These are phyloP conservation scores for Geotrichum histeridarum DNA, from an alignment of 1,139 yeast genomes.

Conservation along the genomic window DNA sequence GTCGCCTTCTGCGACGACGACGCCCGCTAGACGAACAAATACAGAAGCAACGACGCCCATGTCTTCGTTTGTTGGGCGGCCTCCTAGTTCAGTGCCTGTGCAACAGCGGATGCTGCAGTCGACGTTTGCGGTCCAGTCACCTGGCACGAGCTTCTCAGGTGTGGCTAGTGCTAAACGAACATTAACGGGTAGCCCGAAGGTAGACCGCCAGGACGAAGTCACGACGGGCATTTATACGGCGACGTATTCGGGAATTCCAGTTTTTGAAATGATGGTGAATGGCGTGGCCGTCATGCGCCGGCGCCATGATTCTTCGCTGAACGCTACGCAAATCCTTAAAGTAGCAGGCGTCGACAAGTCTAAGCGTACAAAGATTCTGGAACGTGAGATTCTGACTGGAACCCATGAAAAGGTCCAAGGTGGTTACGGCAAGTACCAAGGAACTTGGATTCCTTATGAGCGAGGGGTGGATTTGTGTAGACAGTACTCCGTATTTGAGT, in stretches of 20 bases:
- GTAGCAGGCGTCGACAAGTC: conserved; percentile 86
- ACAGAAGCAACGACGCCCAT: conserved; percentile 5
- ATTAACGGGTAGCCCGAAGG: conserved; percentile 7
- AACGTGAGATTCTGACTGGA: conserved; percentile 81
- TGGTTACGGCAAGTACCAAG: conserved; percentile 92
- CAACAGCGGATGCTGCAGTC: conserved; percentile 18
- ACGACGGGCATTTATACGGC: conserved; percentile 23
- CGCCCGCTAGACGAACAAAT: not conserved
- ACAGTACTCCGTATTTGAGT: conserved; percentile 59
- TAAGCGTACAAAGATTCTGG: conserved; percentile 75
- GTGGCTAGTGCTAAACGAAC: conserved; percentile 4
- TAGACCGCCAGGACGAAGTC: conserved; percentile 9
- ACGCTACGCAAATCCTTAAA: conserved; percentile 86
- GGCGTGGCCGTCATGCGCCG: conserved; percentile 85
- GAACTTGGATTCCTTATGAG: conserved; percentile 77
- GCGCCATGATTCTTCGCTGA: conserved; percentile 71
- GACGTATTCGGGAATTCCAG: conserved; percentile 50
- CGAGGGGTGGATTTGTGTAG: conserved; percentile 58
- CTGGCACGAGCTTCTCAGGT: not conserved
- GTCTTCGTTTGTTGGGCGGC: conserved; percentile 14
- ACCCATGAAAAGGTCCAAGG: conserved; percentile 91
- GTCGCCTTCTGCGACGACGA: conserved; percentile 5
- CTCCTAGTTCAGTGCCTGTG: conserved; percentile 13
- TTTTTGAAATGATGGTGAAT: conserved; percentile 72
- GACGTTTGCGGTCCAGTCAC: conserved; percentile 9